Conservation (phyloP, 1,139 yeast species). For the Yamadazyma dendronema region DNA sequence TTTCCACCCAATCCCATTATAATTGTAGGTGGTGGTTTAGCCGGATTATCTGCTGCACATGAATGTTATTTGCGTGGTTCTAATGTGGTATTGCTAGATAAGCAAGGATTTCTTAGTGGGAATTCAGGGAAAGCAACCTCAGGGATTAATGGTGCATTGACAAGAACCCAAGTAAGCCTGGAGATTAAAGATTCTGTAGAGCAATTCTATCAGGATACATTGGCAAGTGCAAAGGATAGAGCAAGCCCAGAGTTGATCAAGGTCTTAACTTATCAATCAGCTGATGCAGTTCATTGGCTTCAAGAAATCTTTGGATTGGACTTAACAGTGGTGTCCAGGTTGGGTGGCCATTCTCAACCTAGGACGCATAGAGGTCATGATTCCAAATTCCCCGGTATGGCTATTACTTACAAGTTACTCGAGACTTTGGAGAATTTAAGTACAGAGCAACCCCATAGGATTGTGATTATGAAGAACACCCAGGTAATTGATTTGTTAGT, state of each 20-base stretch:
- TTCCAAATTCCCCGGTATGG: constrained; percentile 73
- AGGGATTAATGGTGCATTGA: constrained; percentile 76
- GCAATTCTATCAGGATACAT: constrained; percentile 62
- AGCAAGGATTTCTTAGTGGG: constrained; percentile 67
- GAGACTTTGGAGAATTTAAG: constrained; percentile 52
- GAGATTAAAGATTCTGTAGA: constrained; percentile 56
- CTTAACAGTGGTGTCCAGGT: constrained; percentile 62
- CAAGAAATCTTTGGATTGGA: constrained; percentile 60
- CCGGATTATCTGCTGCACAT: constrained; percentile 77
- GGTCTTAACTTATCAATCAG: constrained; percentile 52
- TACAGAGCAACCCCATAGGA: constrained; percentile 49
- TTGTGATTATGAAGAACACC: constrained; percentile 50
- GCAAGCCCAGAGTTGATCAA: constrained; percentile 56
- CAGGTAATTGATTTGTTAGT: constrained; percentile 55
- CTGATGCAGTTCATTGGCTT: constrained; percentile 70
- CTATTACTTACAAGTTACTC: constrained; percentile 63
- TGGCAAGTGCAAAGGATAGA: constrained; percentile 60
- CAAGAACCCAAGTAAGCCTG: constrained; percentile 55
- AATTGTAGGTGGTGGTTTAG: constrained; percentile 77
- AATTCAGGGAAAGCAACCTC: constrained; percentile 80
- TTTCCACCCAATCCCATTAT: constrained; percentile 47
- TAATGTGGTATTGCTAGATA: constrained; percentile 59
- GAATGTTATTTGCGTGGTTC: constrained; percentile 58
- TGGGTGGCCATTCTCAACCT: constrained; percentile 74
- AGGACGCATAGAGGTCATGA: constrained; percentile 73